A percentile compares a stretch with the other conserved stretches of the same genome.
phyloP scores from a whole-genome alignment of 345 rosid species.

The Gossypium anomalum region DNA sequence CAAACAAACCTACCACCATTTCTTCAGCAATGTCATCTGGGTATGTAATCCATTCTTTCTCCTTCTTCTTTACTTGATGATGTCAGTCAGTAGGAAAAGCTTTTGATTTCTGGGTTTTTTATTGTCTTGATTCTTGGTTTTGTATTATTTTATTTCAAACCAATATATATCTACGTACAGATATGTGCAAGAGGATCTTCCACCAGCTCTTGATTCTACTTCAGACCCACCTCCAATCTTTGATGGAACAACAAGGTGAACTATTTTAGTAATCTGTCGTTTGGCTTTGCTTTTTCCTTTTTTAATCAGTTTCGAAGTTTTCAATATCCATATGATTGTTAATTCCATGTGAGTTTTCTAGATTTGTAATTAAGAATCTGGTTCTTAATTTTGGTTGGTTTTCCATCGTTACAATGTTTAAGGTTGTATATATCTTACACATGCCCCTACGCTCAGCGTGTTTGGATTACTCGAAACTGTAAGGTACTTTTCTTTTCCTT shows the following conservation, averaged over 20 bases:
- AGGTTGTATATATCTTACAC: constrained; percentile 70
- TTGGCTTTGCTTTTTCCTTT: background rate
- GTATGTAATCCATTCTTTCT: constrained; percentile 3
- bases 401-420: constrained; percentile 12
- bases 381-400: background rate
- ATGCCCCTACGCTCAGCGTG: constrained; percentile 83
- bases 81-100: background rate
- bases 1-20: constrained; percentile 4
- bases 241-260: constrained; percentile 75
- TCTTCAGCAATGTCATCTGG: constrained; percentile 26
- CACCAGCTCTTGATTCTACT: constrained; percentile 58
- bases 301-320: too few relatives aligned
- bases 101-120: background rate
- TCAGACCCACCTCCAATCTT: constrained; percentile 64
- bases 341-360: background rate
- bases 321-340: too few relatives aligned
- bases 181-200: constrained; percentile 43
- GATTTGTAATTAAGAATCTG: background rate
- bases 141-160: background rate
- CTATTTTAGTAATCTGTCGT: background rate
- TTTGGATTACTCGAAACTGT: constrained; percentile 70
- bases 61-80: background rate
- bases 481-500: constrained; percentile 40
- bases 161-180: constrained; percentile 15
- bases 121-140: background rate